Percentiles rank a stretch among this genome's conserved stretches.
Conservation (phyloP, 2,329 filamentous ascomycete species). For the Cercospora sp. region DNA sequence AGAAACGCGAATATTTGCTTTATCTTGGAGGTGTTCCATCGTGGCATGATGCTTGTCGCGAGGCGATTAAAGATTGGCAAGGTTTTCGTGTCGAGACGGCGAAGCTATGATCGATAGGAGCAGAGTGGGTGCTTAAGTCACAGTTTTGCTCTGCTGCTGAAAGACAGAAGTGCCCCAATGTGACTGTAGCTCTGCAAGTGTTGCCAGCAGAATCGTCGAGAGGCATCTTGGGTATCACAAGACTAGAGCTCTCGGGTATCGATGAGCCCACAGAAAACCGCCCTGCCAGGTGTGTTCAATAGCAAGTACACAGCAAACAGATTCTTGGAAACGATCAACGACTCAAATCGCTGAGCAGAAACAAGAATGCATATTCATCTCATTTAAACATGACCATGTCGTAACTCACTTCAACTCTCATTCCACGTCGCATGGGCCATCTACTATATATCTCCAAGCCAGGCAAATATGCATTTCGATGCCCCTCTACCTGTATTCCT, state of each 20-base stretch:
- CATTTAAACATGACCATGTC: too few species aligned
- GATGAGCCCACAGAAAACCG: too few species aligned
- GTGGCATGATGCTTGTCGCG: constrained; percentile 4
- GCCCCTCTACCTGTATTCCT: too few species aligned
- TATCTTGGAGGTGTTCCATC: constrained; percentile 15
- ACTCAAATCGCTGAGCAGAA: background rate
- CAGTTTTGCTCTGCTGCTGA: too few species aligned
- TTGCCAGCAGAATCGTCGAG: too few species aligned
- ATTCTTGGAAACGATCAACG: background rate
- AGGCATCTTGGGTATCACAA: too few species aligned
- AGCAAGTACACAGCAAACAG: too few species aligned
- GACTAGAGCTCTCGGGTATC: too few species aligned
- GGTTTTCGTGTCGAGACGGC: background rate
- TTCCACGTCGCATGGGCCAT: background rate
- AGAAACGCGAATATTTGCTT: constrained; percentile 33
- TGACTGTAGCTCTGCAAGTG: too few species aligned
- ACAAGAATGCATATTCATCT: background rate
- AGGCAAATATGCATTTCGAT: background rate
- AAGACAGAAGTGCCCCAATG: too few species aligned
- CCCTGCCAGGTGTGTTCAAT: too few species aligned
- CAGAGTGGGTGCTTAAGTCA: too few species aligned
- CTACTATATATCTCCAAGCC: background rate
- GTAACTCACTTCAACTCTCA: background rate
- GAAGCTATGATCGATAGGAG: background rate
- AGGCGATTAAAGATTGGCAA: constrained; percentile 8